Evolutionary conservation across 305 asterid genomes (phyloP).

Genomic region (Fraxinus greggii): DNA sequence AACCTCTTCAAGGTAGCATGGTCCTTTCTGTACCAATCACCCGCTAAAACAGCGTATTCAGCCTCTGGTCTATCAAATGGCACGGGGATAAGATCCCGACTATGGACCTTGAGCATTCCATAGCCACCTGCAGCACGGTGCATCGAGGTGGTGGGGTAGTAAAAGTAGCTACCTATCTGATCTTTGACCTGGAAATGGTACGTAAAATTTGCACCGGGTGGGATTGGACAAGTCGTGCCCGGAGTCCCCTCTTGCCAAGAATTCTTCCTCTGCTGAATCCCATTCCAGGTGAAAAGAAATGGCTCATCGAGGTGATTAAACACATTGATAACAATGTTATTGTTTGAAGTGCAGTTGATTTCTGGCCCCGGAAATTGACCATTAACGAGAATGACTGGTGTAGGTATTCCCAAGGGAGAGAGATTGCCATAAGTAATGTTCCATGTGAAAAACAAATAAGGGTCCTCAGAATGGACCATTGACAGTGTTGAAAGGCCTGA

Average conservation of each 20-base stretch:
- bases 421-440: no score
- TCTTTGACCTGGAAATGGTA: conserved; percentile 58
- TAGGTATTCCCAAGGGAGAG: no score
- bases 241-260: conserved; percentile 48
- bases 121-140: conserved; percentile 53
- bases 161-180: conserved; percentile 53
- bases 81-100: conserved; percentile 51
- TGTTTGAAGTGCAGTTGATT: conserved; percentile 55
- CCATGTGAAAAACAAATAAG: no score
- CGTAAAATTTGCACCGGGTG: conserved; percentile 42
- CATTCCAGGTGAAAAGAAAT: conserved; percentile 48
- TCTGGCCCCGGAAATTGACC: conserved; percentile 54
- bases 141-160: conserved; percentile 50
- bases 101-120: conserved; percentile 43
- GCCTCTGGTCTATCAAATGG: conserved; percentile 46
- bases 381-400: conserved; percentile 46
- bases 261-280: conserved; percentile 55
- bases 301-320: conserved; percentile 59
- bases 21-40: conserved; percentile 48
- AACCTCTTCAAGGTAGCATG: conserved; percentile 24
- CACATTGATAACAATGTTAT: conserved; percentile 47
- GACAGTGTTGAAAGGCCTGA: conserved; percentile 11
- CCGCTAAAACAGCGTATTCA: conserved; percentile 36
- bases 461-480: no score
- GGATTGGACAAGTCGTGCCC: conserved; percentile 48